These are phyloP conservation scores for Pseudogymnoascus sp. DNA, from an alignment of 2,329 filamentous ascomycete species.

Conservation along the genomic window DNA sequence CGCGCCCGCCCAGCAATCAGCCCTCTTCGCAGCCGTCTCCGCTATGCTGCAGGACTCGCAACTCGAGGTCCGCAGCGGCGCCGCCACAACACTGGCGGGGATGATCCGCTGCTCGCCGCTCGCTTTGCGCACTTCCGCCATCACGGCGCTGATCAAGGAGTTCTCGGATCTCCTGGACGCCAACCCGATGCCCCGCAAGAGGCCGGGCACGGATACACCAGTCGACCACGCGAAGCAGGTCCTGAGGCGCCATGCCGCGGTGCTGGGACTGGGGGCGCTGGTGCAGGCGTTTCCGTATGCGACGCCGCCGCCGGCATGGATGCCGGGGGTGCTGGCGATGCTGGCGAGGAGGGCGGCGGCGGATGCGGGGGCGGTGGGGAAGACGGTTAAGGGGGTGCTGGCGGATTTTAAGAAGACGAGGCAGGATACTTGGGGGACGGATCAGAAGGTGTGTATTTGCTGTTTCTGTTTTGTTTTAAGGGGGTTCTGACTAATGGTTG, in stretches of 20 bases:
- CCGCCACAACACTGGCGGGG: conserved; percentile 85
- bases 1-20: conserved; percentile 63
- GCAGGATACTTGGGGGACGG: conserved; percentile 96
- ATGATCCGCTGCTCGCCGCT: conserved; percentile 96
- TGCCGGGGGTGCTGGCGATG: conserved; percentile 84
- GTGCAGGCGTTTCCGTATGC: conserved; percentile 96
- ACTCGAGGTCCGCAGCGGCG: conserved; percentile 87
- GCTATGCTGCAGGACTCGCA: conserved; percentile 89
- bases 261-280: conserved; percentile 81
- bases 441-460: conserved; percentile 75
- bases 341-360: conserved; percentile 78
- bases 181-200: conserved; percentile 80
- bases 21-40: conserved; percentile 85
- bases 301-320: conserved; percentile 85
- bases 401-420: conserved; percentile 99
- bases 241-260: conserved; percentile 78
- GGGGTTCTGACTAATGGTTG: conserved; percentile 11
- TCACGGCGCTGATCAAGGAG: conserved; percentile 65
- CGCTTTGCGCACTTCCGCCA: conserved; percentile 68
- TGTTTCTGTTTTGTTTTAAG: conserved; percentile 16
- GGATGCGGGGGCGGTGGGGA: conserved; percentile 87
- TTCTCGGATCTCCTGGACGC: conserved; percentile 72
- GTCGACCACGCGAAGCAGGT: conserved; percentile 69
- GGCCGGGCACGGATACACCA: conserved; percentile 59
- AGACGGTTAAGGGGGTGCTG: conserved; percentile 87